A percentile compares a stretch with the other conserved stretches of the same genome.
Evolutionary conservation across 148 eudicot species (phyloP).

Genomic region (Persicaria tinctoria): DNA sequence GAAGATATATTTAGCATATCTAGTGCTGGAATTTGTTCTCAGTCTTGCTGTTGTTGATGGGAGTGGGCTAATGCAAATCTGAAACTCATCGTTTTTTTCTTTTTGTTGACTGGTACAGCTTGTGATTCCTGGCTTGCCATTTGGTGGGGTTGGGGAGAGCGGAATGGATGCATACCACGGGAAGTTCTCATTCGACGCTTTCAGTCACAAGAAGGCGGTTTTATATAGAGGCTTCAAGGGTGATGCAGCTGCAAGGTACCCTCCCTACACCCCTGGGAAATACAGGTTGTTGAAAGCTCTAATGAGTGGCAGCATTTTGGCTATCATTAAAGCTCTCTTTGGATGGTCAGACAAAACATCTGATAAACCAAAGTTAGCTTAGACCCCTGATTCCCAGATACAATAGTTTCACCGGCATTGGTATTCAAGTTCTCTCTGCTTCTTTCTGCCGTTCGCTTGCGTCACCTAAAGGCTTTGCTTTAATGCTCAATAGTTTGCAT

Average conservation of each 20-base stretch:
- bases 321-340: conserved; percentile 43
- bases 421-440: neutral
- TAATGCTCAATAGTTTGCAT: neutral
- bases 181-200: conserved; percentile 68
- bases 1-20: too few species aligned
- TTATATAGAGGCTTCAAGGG: conserved; percentile 41
- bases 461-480: neutral
- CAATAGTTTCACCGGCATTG: neutral
- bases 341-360: conserved; percentile 26
- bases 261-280: conserved; percentile 64
- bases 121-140: conserved; percentile 50
- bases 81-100: neutral
- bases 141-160: conserved; percentile 83
- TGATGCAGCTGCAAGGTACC: conserved; percentile 63
- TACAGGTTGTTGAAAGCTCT: conserved; percentile 51
- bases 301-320: conserved; percentile 39
- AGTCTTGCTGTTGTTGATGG: neutral
- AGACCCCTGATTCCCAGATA: neutral
- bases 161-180: conserved; percentile 87
- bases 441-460: neutral
- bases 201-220: conserved; percentile 76
- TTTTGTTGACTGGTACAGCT: conserved; percentile 30
- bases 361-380: conserved; percentile 3
- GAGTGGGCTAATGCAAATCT: neutral
- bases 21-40: neutral